Base-by-base conservation (phyloP, 2,329 filamentous ascomycete genomes). In the Ophiostoma piceae region DNA sequence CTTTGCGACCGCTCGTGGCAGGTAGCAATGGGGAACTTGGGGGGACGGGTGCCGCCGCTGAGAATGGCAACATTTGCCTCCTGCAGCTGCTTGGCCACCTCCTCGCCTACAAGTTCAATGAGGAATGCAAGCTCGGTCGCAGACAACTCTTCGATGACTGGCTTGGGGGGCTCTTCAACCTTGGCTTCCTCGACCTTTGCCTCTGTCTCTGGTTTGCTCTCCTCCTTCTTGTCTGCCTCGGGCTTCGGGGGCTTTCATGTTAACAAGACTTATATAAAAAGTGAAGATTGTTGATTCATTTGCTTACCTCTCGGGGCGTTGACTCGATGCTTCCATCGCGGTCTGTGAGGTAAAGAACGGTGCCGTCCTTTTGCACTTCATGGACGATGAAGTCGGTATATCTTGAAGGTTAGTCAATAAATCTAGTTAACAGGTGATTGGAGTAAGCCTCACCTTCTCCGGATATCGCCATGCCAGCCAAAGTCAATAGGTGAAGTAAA, bases 381-480 rank as follows among this genome's bases (percentile, higher is more conserved):
- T 96, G 94, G 75, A 97, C 94, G 74, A 95, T 83, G 75, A 97
- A 97, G 78, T 97, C 94, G 3, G 93, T 94, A 79, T 94, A 97
- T 74, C 92, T 87, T 37, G 2, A 12, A 65, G 8, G 16, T 22
- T n/a, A 4, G 41, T 12, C 22, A 19, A 47, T 7, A 8, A n/a
- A 47, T 19, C 43, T 19, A 70, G 74, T 57, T 75, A 73, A 71
- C 32, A 2, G 2, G 32, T 2, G 8, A 32, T 16, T 7, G 1
- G 11, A 6, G 26, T 16, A 62, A 8, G 12, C 11, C 77, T 66
- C 77, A 82, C 81, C 81, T 79, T 73, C 81, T 82, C 70, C 82
- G 80, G 68, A 79, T 78, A 66, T 82, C 80, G 57, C 81, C 82
- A 39, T 76, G 75, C 81, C 81, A 83, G 70, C 77, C 76, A 71